These are phyloP conservation scores for Vitrella brassicaformis DNA, from an alignment of 73 alveolate genomes.

Conservation along the genomic window DNA sequence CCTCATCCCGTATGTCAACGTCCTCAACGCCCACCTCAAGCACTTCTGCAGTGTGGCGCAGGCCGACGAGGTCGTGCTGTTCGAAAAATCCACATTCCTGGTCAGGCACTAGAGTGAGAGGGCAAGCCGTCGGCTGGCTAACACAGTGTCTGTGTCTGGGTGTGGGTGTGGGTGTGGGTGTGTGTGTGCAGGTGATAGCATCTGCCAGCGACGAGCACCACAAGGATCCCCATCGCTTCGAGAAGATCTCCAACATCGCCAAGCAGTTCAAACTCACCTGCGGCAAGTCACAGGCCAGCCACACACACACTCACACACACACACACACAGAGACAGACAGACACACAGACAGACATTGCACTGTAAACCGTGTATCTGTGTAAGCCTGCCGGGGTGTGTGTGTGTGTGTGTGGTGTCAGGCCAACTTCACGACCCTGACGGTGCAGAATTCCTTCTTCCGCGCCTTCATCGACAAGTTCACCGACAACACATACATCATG, in stretches of 20 bases:
- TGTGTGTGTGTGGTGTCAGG: too few species aligned
- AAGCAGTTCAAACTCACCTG: constrained; percentile 77
- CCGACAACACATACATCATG: constrained; percentile 69
- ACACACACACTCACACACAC: too few species aligned
- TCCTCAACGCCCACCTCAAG: constrained; percentile 55
- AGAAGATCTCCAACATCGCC: constrained; percentile 82
- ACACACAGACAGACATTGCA: too few species aligned
- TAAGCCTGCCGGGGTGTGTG: too few species aligned
- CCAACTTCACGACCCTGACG: constrained; percentile 63
- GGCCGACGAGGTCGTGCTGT: constrained; percentile 91
- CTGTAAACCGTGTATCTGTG: too few species aligned
- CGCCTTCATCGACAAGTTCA: constrained; percentile 69
- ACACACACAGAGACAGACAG: too few species aligned
- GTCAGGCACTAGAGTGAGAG: constrained; percentile 53
- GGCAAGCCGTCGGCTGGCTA: too few species aligned
- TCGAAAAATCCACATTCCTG: constrained; percentile 89
- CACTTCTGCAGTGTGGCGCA: constrained; percentile 68
- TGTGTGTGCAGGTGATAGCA: constrained; percentile 11
- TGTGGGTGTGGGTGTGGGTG: too few species aligned
- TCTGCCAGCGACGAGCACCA: constrained; percentile 52
- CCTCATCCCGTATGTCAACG: constrained; percentile 67
- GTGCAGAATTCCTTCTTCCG: constrained; percentile 57
- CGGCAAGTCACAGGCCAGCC: constrained; percentile 4
- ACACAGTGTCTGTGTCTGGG: too few species aligned
- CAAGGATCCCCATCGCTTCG: constrained; percentile 83